These are phyloP conservation scores for Cardamine resedifolia DNA, from an alignment of 345 rosid genomes.

Conservation along the genomic window DNA sequence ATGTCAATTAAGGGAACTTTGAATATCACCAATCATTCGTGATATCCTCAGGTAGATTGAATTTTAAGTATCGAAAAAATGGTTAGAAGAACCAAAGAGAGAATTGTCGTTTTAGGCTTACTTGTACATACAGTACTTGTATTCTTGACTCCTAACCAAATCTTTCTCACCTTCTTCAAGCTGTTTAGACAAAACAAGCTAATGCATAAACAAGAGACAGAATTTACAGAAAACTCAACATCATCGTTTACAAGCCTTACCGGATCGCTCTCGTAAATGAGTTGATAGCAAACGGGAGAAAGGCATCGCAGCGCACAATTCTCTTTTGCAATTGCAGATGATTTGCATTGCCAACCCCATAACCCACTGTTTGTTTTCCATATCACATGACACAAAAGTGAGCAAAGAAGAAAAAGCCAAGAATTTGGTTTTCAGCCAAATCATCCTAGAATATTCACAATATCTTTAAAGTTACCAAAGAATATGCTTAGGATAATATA, in stretches of 20 bases:
- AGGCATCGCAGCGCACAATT: conserved; percentile 80
- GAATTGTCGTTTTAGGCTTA: conserved; percentile 31
- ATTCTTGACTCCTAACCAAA: conserved; percentile 70
- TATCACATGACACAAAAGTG: conserved; percentile 18
- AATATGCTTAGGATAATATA: neutral
- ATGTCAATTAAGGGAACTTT: neutral
- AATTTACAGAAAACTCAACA: neutral
- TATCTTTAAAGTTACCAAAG: neutral
- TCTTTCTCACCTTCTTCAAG: conserved; percentile 91
- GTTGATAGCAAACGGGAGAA: conserved; percentile 68
- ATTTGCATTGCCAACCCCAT: conserved; percentile 78
- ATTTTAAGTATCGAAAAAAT: neutral
- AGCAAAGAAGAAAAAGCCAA: neutral
- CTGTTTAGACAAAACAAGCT: conserved; percentile 38
- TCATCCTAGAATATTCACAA: neutral
- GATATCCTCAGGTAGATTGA: neutral
- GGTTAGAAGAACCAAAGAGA: conserved; percentile 1
- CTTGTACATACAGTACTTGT: conserved; percentile 82
- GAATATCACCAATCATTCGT: neutral
- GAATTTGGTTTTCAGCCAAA: neutral
- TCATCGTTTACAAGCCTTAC: conserved; percentile 40
- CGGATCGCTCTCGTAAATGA: conserved; percentile 76
- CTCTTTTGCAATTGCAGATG: conserved; percentile 62
- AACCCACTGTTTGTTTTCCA: conserved; percentile 59
- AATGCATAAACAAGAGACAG: neutral